Evolutionary conservation across 1,284 basidiomycete genomes (phyloP), one percentile per base, ranked within the genome.

Genomic region (Ceratobasidium sp.): DNA sequence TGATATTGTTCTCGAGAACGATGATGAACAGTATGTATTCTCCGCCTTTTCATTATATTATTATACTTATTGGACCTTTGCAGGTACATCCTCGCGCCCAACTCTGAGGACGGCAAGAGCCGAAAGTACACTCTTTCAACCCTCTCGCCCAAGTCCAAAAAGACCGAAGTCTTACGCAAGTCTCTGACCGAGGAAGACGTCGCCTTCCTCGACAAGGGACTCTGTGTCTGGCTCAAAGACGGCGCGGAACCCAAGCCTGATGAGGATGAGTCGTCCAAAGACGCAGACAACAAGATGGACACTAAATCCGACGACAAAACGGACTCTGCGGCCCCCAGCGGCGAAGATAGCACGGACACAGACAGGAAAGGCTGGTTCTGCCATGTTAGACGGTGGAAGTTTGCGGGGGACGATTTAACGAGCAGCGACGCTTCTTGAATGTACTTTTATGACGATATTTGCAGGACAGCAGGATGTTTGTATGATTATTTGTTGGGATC

Each of bases 221-320:
- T 75, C 19, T 75, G 67, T 50, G 75, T 75, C 0, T 75, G 75
- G 75, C 59, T 75, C 54, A 71, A 71, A 29, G 66, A 50, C 15
- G 54, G 47, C 36, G 66, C 9, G 14, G 41, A 62, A 27, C 41
- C 59, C n/a, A 62, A 62, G 17, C 41, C 17, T 24, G 63, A 31
- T 50, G 6, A 41, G 36, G 15, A 50, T 9, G 63, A 65, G 36
- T 15, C n/a, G 14, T 24, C 29, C 8, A 56, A 67, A 31, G 65
- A 56, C 50, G 11, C 11, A 41, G 36, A 41, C 36, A n/a, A n/a
- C n/a, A 67, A 67, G 50, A 67, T 56, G 50, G 65, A 67, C 44
- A 62, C 59, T 27, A 24, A 44, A 2, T 62, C 59, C 17, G 59
- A 62, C 44, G 59, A 62, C 19, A 24, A 22, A 17, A 22, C 36